These are phyloP conservation scores for Salpingoeca rosetta DNA, from an alignment of 78 protist species.

Conservation along the genomic window DNA sequence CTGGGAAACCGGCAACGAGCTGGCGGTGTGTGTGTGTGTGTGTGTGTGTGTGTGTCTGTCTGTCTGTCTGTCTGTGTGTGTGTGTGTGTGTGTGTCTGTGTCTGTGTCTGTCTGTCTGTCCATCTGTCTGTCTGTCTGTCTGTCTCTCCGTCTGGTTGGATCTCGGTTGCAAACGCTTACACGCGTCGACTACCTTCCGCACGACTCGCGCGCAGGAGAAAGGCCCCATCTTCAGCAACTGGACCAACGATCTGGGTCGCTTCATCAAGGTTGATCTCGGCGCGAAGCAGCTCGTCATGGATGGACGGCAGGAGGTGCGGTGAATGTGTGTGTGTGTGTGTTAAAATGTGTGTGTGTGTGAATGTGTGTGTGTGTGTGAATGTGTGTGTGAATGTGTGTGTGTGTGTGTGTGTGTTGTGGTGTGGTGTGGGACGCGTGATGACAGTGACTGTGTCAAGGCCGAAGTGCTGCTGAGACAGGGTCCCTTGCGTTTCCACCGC, in stretches of 20 bases:
- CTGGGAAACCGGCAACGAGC: too few relatives aligned
- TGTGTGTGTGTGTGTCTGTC: constrained; percentile 5
- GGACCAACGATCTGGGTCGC: background rate
- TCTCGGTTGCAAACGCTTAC: background rate
- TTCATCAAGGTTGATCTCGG: background rate
- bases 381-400: constrained; percentile 13
- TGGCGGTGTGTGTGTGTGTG: too few relatives aligned
- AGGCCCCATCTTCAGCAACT: background rate
- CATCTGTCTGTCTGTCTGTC: too few relatives aligned
- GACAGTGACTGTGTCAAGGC: too few relatives aligned
- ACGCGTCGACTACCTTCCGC: background rate
- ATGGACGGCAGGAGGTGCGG: too few relatives aligned
- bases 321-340: too few relatives aligned
- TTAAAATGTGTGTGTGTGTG: background rate
- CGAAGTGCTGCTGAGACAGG: too few relatives aligned
- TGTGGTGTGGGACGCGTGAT: too few relatives aligned
- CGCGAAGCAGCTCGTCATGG: background rate
- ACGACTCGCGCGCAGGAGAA: background rate
- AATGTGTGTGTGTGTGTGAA: constrained; percentile 12
- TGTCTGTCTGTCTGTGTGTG: constrained; percentile 1
- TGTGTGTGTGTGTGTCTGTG: constrained; percentile 1
- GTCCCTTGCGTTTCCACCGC: too few relatives aligned
- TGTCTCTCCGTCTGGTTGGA: background rate
- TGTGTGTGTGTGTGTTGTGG: too few relatives aligned
- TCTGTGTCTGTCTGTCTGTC: background rate